phyloP scores from a whole-genome alignment of 371 early-diverging fungal species.

The Lichtheimia corymbifera region DNA sequence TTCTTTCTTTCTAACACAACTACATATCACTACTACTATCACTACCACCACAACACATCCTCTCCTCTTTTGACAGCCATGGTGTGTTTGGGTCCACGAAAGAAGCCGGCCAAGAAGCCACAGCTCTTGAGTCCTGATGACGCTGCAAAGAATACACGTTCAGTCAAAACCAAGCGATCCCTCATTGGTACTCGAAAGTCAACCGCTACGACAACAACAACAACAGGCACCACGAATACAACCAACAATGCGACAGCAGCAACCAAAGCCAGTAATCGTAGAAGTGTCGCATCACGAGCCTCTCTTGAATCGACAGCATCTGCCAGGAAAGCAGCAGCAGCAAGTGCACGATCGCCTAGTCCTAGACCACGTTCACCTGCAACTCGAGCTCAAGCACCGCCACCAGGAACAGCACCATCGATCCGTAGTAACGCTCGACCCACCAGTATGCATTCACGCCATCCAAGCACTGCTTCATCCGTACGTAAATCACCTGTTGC shows the following conservation, averaged over 20 bases:
- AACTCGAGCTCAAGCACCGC: conserved; percentile 7
- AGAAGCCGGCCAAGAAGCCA: conserved; percentile 28
- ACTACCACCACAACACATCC: too few relatives aligned
- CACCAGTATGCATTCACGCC: conserved; percentile 19
- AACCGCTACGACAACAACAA: background rate
- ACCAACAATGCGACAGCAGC: conserved; percentile 7
- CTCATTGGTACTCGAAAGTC: background rate
- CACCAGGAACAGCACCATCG: conserved; percentile 14
- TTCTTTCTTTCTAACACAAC: too few relatives aligned
- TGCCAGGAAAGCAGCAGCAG: conserved; percentile 4
- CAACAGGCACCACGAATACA: background rate
- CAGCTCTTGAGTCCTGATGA: conserved; percentile 22
- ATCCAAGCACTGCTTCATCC: conserved; percentile 24
- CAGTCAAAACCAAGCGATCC: conserved; percentile 14
- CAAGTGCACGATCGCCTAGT: conserved; percentile 7
- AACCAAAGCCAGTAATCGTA: background rate
- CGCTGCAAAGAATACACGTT: conserved; percentile 5
- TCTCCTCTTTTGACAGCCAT: conserved; percentile 10
- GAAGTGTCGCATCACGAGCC: conserved; percentile 1
- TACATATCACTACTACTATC: too few relatives aligned
- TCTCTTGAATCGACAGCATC: conserved; percentile 1
- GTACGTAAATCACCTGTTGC: conserved; percentile 31
- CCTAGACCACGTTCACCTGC: conserved; percentile 20
- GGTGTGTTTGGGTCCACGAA: conserved; percentile 37
- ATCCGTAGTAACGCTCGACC: conserved; percentile 15